Evolutionary conservation across 768 basidiomycete species (phyloP).

Genomic region (Cantharellus anzutake): DNA sequence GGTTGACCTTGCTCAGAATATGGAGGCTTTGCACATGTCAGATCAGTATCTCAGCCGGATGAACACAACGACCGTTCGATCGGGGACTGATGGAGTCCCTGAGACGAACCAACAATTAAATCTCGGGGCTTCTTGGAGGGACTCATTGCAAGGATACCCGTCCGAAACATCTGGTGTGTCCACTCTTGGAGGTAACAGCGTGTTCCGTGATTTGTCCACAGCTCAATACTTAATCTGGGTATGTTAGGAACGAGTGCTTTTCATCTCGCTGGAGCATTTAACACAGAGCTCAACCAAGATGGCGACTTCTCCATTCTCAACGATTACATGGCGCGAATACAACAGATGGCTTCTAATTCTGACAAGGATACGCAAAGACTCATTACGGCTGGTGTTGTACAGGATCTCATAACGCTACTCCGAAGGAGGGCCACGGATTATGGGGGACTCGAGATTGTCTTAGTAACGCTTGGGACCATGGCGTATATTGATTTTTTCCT

Average conservation of each 20-base stretch:
- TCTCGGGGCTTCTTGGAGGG: no score
- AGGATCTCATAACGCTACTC: constrained; percentile 2
- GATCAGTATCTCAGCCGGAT: no score
- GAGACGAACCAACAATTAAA: no score
- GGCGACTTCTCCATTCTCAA: constrained; percentile 3
- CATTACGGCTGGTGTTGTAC: constrained; percentile 5
- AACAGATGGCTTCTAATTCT: constrained; percentile 1
- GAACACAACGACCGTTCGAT: no score
- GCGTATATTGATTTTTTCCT: not conserved
- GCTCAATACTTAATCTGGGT: no score
- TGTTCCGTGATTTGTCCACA: no score
- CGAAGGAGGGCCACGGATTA: constrained; percentile 5
- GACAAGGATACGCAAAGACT: constrained; percentile 5
- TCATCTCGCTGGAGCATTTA: constrained; percentile 1
- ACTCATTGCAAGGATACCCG: no score
- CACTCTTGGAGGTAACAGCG: no score
- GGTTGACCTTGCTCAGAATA: no score
- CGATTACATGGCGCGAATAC: constrained; percentile 1
- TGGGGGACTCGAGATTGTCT: constrained; percentile 1
- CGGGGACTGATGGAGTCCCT: no score
- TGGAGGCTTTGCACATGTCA: no score
- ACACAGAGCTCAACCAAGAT: constrained; percentile 5
- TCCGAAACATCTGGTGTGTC: no score
- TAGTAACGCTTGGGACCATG: constrained; percentile 4
- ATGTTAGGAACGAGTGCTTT: constrained; percentile 1